Conservation (phyloP, 148 eudicot species). For the Dysphania ambrosioides region DNA sequence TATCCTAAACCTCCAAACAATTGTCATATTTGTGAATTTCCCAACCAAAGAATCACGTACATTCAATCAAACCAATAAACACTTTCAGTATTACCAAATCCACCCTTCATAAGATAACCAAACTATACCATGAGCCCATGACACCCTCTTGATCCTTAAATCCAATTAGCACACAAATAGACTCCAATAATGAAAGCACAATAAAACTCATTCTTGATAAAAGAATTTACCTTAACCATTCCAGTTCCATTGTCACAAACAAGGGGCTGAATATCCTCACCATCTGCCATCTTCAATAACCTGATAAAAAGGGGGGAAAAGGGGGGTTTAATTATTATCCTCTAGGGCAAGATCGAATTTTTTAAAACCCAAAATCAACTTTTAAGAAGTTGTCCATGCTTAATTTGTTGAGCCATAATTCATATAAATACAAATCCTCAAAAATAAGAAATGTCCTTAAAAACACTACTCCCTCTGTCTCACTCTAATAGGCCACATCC, state of each 20-base stretch:
- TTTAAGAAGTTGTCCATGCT: background rate
- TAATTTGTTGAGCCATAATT: background rate
- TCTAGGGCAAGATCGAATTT: background rate
- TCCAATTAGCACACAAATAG: background rate
- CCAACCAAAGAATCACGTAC: background rate
- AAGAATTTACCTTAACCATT: slow-evolving; percentile 39
- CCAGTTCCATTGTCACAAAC: slow-evolving; percentile 54
- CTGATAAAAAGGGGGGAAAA: slow-evolving; percentile 2
- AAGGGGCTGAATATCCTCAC: slow-evolving; percentile 46
- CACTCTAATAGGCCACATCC: background rate
- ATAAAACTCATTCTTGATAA: background rate
- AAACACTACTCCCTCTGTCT: background rate
- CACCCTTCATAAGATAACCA: background rate
- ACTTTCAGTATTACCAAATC: background rate
- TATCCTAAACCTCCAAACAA: no score
- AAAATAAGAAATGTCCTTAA: background rate
- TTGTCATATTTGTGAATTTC: no score
- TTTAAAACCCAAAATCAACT: background rate
- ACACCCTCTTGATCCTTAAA: background rate
- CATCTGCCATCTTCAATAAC: slow-evolving; percentile 39
- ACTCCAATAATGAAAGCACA: background rate
- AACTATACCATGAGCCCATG: background rate
- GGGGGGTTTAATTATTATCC: background rate
- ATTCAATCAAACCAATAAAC: background rate
- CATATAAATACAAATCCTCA: background rate